Conservation (phyloP, 352 stramenopile genomes). For the Phytophthora fragariae region DNA sequence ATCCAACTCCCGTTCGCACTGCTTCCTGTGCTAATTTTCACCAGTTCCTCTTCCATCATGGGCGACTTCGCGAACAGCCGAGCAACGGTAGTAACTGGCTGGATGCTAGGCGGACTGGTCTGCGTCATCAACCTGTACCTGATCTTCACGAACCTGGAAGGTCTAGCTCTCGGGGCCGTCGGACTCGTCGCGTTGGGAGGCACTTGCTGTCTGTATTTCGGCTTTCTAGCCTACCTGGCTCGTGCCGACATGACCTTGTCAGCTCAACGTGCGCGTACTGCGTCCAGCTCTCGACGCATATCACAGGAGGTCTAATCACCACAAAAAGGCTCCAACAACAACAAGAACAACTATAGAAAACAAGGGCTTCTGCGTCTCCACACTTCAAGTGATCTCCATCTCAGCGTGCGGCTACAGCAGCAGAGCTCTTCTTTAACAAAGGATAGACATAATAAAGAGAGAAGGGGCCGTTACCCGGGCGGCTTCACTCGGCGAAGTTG, state of each 20-base stretch:
- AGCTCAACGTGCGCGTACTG: conserved; percentile 23
- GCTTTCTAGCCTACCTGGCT: conserved; percentile 76
- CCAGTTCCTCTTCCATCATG: conserved; percentile 82
- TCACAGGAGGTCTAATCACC: conserved; percentile 23
- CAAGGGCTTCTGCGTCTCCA: not conserved
- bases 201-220: conserved; percentile 68
- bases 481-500: conserved; percentile 67
- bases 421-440: not conserved
- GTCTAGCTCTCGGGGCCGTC: conserved; percentile 47
- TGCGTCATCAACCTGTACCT: conserved; percentile 85
- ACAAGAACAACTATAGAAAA: conserved; percentile 22
- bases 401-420: not conserved
- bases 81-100: conserved; percentile 55
- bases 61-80: conserved; percentile 74
- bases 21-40: conserved; percentile 90
- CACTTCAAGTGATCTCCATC: not conserved
- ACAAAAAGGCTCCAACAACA: not conserved
- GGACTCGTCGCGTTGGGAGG: conserved; percentile 41
- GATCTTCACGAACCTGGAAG: conserved; percentile 70
- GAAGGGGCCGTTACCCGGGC: too few relatives aligned
- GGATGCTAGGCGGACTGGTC: conserved; percentile 64
- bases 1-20: conserved; percentile 94
- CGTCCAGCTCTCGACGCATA: conserved; percentile 30
- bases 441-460: not conserved
- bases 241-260: conserved; percentile 47